These are phyloP conservation scores for Amanita polypyramis DNA, from an alignment of 768 basidiomycete species.

Conservation along the genomic window DNA sequence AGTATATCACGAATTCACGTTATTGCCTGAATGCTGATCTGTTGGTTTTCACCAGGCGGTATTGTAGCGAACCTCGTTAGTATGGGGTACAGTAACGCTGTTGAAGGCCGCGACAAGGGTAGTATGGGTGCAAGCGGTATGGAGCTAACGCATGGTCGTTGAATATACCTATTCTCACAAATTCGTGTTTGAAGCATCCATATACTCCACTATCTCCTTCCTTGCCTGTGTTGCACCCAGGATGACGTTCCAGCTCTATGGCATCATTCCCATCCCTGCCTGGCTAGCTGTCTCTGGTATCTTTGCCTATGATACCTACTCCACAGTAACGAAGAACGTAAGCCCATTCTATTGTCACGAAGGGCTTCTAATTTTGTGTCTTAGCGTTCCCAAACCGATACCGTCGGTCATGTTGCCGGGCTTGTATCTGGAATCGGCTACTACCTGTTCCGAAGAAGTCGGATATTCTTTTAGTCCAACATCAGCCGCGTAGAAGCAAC, in stretches of 20 bases:
- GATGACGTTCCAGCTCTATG: slow-evolving; percentile 60
- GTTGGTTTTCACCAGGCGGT: slow-evolving; percentile 35
- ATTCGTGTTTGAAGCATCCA: slow-evolving; percentile 40
- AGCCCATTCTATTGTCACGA: slow-evolving; percentile 8
- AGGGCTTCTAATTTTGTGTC: not conserved
- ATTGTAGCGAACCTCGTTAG: slow-evolving; percentile 41
- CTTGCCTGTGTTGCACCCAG: slow-evolving; percentile 63
- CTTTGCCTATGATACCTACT: slow-evolving; percentile 49
- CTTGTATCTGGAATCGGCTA: slow-evolving; percentile 51
- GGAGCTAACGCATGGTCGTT: slow-evolving; percentile 11
- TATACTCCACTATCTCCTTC: slow-evolving; percentile 60
- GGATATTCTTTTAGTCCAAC: slow-evolving; percentile 10
- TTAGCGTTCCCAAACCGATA: slow-evolving; percentile 45
- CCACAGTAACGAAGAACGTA: slow-evolving; percentile 29
- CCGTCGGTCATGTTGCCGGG: slow-evolving; percentile 63
- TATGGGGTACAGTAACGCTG: slow-evolving; percentile 35
- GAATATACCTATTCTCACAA: slow-evolving; percentile 4
- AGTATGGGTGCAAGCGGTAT: slow-evolving; percentile 69
- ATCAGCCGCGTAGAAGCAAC: not conserved
- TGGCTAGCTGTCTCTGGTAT: slow-evolving; percentile 66
- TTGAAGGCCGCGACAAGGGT: slow-evolving; percentile 25
- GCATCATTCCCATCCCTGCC: slow-evolving; percentile 69
- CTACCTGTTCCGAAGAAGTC: slow-evolving; percentile 30
- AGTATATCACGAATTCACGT: slow-evolving; percentile 12
- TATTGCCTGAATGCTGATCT: slow-evolving; percentile 3